Base-by-base conservation (phyloP, 768 basidiomycete genomes). In the Ramaria sp. region DNA sequence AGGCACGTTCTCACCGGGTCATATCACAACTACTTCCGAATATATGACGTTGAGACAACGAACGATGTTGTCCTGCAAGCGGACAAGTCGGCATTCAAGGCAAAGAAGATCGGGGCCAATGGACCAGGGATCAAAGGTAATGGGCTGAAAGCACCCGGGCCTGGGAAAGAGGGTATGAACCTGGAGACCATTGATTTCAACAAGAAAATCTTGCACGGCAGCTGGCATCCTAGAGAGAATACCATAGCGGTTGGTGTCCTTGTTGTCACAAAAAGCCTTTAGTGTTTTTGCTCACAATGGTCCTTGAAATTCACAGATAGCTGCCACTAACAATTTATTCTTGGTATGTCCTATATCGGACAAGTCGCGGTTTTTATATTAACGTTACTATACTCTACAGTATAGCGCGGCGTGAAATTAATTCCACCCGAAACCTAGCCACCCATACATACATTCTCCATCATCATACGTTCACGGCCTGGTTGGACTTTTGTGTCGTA, bases 1-100 rank as follows among this genome's bases (percentile, higher is more conserved):
- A 99, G 96, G 66, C 85, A 94, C 70, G 92, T 98, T 59, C 76
- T 99, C 61, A 97, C 96, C n/a, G 96, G 96, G 45, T 98, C 96
- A 51, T 99, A 99, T 75, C 95, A 98, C 76, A 99, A 99, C 74
- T 98, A 95, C 75, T 94, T 99, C 88, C 92, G 93, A 70, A 96
- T 99, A 82, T 99, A 92, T 73, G 95, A 98, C 70, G 82, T 84
- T 53, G 91, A 95, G 59, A 83, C 84, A 33, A 67, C 83, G 60
- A 87, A 84, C 60, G 96, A 98, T 65, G 84, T 94, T 45, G 90
- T 97, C 12, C 73, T 99, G 56, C 96, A 98, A 71, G 96, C 96
- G 1, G 96, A 99, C 76, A 99, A 99, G 71, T 94, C 92, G 15
- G 94, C 95, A 6, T 99, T 99, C 77, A 98, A 98, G 71, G 91